A percentile compares a stretch with the other conserved stretches of the same genome.
These are phyloP conservation scores for Gentiana macrophylla DNA, from an alignment of 257 asterid genomes.

Conservation along the genomic window DNA sequence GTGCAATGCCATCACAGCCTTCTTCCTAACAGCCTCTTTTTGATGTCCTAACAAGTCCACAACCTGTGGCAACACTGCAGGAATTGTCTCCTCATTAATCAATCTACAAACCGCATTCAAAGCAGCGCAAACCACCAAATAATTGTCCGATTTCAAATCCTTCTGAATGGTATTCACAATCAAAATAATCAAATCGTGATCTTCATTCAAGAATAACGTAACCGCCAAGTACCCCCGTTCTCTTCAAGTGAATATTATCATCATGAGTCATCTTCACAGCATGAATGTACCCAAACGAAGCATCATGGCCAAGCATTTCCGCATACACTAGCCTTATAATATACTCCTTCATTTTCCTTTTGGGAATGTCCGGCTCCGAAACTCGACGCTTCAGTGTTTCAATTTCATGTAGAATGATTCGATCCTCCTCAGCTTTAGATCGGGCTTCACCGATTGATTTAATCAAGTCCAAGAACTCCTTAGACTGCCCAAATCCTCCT, in stretches of 20 bases:
- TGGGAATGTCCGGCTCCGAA: constrained; percentile 66
- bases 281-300: constrained; percentile 90
- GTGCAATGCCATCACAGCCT: constrained; percentile 96
- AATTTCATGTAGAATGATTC: constrained; percentile 81
- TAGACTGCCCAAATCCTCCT: constrained; percentile 84
- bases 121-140: constrained; percentile 78
- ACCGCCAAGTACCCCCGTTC: constrained; percentile 94
- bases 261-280: constrained; percentile 99
- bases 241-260: constrained; percentile 56
- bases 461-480: constrained; percentile 85
- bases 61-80: constrained; percentile 91
- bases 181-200: constrained; percentile 87
- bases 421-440: constrained; percentile 97
- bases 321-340: constrained; percentile 70
- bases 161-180: constrained; percentile 96
- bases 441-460: constrained; percentile 94
- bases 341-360: constrained; percentile 84
- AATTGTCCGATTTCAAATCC: constrained; percentile 91
- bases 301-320: constrained; percentile 97
- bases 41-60: constrained; percentile 73
- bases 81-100: constrained; percentile 97
- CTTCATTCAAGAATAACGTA: constrained; percentile 80
- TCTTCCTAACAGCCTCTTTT: constrained; percentile 92
- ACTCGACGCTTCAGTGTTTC: constrained; percentile 68
- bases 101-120: constrained; percentile 82